Conservation (phyloP, 2,329 filamentous ascomycete species). For the Aaosphaeria arxii region DNA sequence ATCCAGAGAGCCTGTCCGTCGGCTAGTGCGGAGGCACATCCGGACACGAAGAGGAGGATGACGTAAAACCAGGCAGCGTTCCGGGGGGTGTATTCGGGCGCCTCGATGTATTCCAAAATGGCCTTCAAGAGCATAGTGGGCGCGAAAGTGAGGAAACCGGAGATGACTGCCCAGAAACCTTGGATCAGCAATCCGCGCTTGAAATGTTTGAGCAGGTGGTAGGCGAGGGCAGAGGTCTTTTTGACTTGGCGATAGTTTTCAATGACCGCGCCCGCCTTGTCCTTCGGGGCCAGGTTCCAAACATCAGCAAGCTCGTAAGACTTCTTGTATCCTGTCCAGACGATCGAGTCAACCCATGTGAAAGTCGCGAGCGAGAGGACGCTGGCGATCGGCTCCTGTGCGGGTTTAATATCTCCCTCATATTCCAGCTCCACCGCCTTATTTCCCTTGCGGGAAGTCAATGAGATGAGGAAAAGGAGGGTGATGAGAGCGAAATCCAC, state of each 20-base stretch:
- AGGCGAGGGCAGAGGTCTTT: conserved; percentile 74
- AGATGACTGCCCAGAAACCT: conserved; percentile 73
- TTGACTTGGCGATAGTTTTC: conserved; percentile 80
- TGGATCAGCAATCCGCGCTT: conserved; percentile 72
- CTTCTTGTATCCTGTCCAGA: conserved; percentile 84
- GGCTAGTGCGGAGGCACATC: conserved; percentile 74
- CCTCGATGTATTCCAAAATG: conserved; percentile 92
- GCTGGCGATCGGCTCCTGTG: conserved; percentile 82
- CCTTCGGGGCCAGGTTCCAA: conserved; percentile 85
- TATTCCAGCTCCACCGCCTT: conserved; percentile 84
- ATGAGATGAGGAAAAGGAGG: conserved; percentile 70
- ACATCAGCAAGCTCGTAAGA: conserved; percentile 80
- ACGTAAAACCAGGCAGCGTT: conserved; percentile 97
- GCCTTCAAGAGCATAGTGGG: conserved; percentile 87
- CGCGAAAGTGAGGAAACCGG: conserved; percentile 81
- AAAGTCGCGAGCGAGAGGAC: conserved; percentile 86
- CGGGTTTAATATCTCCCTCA: conserved; percentile 84
- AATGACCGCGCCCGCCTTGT: conserved; percentile 81
- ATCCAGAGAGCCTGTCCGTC: conserved; percentile 90
- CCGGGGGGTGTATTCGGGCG: conserved; percentile 67
- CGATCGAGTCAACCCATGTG: conserved; percentile 83
- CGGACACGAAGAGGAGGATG: conserved; percentile 80
- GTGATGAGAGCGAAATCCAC: conserved; percentile 72
- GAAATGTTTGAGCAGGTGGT: conserved; percentile 84
- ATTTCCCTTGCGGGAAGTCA: conserved; percentile 87